Conservation (phyloP, 2,329 filamentous ascomycete species). For the Hypoxylon sp. region DNA sequence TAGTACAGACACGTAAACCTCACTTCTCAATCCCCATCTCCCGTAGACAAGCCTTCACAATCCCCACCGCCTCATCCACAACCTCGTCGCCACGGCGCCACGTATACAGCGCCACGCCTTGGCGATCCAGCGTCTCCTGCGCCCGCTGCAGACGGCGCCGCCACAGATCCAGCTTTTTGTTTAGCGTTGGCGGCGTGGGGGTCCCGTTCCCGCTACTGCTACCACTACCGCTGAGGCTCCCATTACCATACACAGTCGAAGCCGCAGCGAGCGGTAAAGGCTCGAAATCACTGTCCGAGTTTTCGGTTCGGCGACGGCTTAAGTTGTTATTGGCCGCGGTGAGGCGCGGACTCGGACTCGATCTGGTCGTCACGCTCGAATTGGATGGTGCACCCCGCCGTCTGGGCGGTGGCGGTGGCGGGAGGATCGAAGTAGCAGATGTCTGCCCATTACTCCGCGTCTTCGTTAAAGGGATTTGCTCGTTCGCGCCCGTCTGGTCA, state of each 20-base stretch:
- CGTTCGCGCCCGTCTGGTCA: constrained; percentile 40
- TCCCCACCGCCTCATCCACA: constrained; percentile 73
- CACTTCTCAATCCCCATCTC: constrained; percentile 55
- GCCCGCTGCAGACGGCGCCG: constrained; percentile 76
- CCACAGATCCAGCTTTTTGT: constrained; percentile 83
- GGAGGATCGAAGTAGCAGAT: constrained; percentile 46
- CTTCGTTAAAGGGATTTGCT: constrained; percentile 21
- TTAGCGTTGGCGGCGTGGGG: constrained; percentile 56
- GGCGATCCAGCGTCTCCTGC: constrained; percentile 71
- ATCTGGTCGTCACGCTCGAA: constrained; percentile 29
- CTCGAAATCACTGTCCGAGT: constrained; percentile 61
- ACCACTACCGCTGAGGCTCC: constrained; percentile 32
- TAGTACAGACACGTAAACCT: neutral
- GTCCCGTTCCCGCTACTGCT: constrained; percentile 43
- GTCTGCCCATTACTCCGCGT: constrained; percentile 26
- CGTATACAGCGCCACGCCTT: constrained; percentile 78
- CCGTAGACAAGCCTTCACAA: constrained; percentile 71
- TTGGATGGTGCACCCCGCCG: constrained; percentile 61
- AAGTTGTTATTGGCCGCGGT: constrained; percentile 28
- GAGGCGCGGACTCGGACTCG: constrained; percentile 57
- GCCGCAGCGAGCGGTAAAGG: constrained; percentile 51
- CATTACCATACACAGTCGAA: constrained; percentile 45
- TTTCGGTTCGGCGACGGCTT: constrained; percentile 54
- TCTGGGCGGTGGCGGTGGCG: constrained; percentile 65
- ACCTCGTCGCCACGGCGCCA: constrained; percentile 83